Evolutionary conservation across 176 grass and related monocot species (phyloP), one percentile per base, ranked within the genome.

Genomic region (Typha latifolia): DNA sequence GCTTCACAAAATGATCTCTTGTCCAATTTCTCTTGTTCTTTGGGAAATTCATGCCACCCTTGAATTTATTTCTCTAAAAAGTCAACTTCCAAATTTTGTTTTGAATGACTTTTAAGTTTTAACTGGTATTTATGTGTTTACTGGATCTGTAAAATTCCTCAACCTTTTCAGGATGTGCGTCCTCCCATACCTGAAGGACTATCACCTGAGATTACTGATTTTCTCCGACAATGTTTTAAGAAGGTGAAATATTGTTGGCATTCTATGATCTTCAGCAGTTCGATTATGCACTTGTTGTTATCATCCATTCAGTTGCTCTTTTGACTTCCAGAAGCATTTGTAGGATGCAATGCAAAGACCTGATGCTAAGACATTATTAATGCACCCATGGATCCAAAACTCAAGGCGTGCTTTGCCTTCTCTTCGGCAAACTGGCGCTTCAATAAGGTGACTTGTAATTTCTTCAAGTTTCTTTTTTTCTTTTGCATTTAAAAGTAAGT

Each of bases 261-360:
- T 62, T 5, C 22, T 53, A 67, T 18, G 69, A n/a, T 53, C 56
- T 61, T 69, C 48, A 72, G 76, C 69, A 29, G 32, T 62, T 10
- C 72, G 3, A 47, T 26, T 8, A 62, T 72, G 34, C 49, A 52
- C 66, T 52, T 16, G 0, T 62, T 29, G 68, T 77, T 64, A n/a
- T 49, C 6, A 32, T 48, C 21, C 69, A 69, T 49, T 78, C 26
- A 32, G 16, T 62, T 73, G 26, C 24, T 48, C 12, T 77, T 34
- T 74, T 96, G 66, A 88, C 47, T 69, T 68, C 0, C 55, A 68
- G 68, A 76, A 78, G 20, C 69, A 63, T 65, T 62, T 85, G 63
- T 66, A 99, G 94, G 94, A 93, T 82, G 63, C 94, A 49, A 99
- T 93, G 77, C 86, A 99, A 82, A 86, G 94, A 72, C 94, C 94